Base-by-base conservation (phyloP, 2,329 filamentous ascomycete species). In the Epichloe sp. region DNA sequence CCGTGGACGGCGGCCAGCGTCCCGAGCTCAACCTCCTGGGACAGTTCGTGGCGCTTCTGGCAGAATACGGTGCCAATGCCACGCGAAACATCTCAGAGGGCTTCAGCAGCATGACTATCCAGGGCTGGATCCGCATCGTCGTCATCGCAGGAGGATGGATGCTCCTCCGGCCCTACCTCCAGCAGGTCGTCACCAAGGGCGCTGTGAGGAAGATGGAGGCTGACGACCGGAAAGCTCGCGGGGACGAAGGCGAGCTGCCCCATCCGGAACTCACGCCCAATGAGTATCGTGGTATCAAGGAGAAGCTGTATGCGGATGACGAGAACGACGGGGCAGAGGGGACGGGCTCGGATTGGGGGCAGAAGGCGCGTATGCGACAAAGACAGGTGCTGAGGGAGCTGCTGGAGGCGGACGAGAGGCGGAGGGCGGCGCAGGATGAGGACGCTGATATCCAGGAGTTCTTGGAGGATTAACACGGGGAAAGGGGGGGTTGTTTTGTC, bases 361-460 rank as follows among this genome's bases (percentile, higher is more conserved):
- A 81, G 68, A 85, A 80, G 69, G 83, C 85, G 10, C 73, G 83
- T 56, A 77, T 79, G 64, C 76, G 84, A 58, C 83, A 88, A 70
- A 76, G 83, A 61, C 75, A 77, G 57, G 75, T 85, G 65, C 70
- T 86, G 54, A 81, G 80, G 72, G 77, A 80, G 61, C 63, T 85
- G 60, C 65, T 86, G 54, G 80, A 82, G 59, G 76, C 74, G 57
- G 83, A 86, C 68, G 72, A 78, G 68, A 66, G 78, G 58, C 71
- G 75, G 57, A 74, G 79, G 59, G 63, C 70, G 47, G 80, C 83
- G 58, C 79, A 83, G 53, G 75, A 86, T 57, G 80, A 84, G 54
- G 83, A 88, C 64, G 84, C 85, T 68, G 84, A 89, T 64, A 84
- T 90, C 58, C 77, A 81, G 62, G 82, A 89, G 66, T 80, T 84